Percentiles rank a stretch among this genome's conserved stretches.
Evolutionary conservation across 2,329 filamentous ascomycete genomes (phyloP).

Genomic region (Metarhizium humberi): DNA sequence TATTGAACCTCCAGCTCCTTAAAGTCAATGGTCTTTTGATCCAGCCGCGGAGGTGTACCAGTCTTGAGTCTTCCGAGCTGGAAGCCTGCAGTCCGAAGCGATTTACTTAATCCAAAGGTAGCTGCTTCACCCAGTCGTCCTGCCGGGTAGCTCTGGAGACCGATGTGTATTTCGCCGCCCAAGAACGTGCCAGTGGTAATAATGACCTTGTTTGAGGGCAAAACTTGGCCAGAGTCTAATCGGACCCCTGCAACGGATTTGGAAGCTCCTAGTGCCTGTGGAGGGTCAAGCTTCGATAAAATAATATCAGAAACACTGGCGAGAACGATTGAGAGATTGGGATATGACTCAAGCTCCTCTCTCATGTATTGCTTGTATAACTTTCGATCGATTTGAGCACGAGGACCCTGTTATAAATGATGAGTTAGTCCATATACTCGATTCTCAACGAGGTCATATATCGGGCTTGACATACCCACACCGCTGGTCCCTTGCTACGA

Average conservation of each 20-base stretch:
- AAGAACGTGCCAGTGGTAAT: slow-evolving; percentile 97
- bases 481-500: slow-evolving; percentile 80
- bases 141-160: slow-evolving; percentile 72
- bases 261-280: slow-evolving; percentile 33
- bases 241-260: slow-evolving; percentile 76
- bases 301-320: slow-evolving; percentile 92
- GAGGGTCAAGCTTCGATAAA: slow-evolving; percentile 36
- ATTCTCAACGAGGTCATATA: not conserved
- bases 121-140: slow-evolving; percentile 91
- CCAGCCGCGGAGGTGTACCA: slow-evolving; percentile 83
- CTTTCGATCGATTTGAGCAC: slow-evolving; percentile 87
- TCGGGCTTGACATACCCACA: slow-evolving; percentile 51
- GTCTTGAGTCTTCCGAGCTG: slow-evolving; percentile 87
- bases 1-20: slow-evolving; percentile 58
- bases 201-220: slow-evolving; percentile 72
- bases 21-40: slow-evolving; percentile 75
- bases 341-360: slow-evolving; percentile 70
- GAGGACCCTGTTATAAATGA: slow-evolving; percentile 50
- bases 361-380: slow-evolving; percentile 89
- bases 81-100: slow-evolving; percentile 79
- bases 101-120: slow-evolving; percentile 87
- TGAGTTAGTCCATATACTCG: not conserved
- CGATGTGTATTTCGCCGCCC: slow-evolving; percentile 93
- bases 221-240: slow-evolving; percentile 77
- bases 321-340: slow-evolving; percentile 70